phyloP scores from a whole-genome alignment of 805 yeast genomes.

The Citeromyces nyonsensis region DNA sequence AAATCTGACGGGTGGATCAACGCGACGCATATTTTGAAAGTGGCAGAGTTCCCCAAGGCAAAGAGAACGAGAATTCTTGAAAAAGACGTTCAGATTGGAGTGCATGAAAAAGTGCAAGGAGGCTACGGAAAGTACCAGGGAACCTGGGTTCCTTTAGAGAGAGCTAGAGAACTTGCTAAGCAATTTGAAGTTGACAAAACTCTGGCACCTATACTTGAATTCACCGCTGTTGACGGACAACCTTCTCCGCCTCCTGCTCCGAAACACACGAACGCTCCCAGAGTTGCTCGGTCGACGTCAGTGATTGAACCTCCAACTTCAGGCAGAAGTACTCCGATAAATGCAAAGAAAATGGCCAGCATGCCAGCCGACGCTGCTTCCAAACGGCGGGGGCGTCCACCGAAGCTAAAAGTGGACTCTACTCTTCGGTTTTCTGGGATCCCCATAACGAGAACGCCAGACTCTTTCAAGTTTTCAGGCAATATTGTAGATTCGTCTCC shows the following conservation, averaged over 20 bases:
- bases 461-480: background rate
- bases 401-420: background rate
- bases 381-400: constrained; percentile 1
- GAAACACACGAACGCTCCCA: constrained; percentile 43
- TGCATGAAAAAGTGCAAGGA: constrained; percentile 90
- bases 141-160: constrained; percentile 82
- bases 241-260: constrained; percentile 45
- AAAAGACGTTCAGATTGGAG: constrained; percentile 80
- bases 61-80: constrained; percentile 85
- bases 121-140: constrained; percentile 97
- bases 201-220: constrained; percentile 53
- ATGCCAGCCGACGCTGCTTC: constrained; percentile 1
- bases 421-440: background rate
- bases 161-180: constrained; percentile 55
- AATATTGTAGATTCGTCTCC: background rate
- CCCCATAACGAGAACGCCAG: no score
- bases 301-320: no score
- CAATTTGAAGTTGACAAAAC: constrained; percentile 48
- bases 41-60: constrained; percentile 90
- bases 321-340: no score
- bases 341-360: constrained; percentile 3
- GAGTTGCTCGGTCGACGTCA: background rate
- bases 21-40: constrained; percentile 89
- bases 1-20: constrained; percentile 74
- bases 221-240: constrained; percentile 31